Conservation (phyloP, 805 yeast species). For the Hermanozyma aechmeae region DNA sequence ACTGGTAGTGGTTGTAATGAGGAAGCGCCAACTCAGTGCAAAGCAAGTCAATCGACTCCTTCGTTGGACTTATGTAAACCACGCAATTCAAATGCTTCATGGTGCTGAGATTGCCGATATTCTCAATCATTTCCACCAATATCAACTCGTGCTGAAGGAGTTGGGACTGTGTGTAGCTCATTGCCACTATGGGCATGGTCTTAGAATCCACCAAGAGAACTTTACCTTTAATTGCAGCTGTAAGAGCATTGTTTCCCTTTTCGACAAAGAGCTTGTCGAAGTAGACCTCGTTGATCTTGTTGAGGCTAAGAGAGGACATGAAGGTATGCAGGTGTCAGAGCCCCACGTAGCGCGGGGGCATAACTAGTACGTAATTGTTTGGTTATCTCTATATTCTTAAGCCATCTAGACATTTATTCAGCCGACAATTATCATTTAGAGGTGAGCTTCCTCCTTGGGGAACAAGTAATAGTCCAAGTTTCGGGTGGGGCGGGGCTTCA, state of each 20-base stretch:
- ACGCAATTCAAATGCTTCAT: constrained; percentile 68
- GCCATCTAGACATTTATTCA: too few species aligned
- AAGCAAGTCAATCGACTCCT: constrained; percentile 50
- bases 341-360: too few species aligned
- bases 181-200: constrained; percentile 80
- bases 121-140: constrained; percentile 51
- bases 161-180: constrained; percentile 82
- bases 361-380: too few species aligned
- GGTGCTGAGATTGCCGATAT: constrained; percentile 55
- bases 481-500: constrained; percentile 50
- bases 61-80: constrained; percentile 67
- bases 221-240: constrained; percentile 36
- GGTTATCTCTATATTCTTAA: too few species aligned
- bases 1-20: constrained; percentile 66
- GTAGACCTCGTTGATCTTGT: constrained; percentile 8
- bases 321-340: background rate
- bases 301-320: constrained; percentile 9
- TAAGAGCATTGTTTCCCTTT: constrained; percentile 7
- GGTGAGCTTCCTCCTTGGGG: constrained; percentile 13
- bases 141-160: constrained; percentile 78
- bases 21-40: constrained; percentile 68
- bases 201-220: constrained; percentile 71
- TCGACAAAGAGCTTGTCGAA: constrained; percentile 12
- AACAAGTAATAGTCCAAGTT: constrained; percentile 16
- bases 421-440: constrained; percentile 5